phyloP scores from a whole-genome alignment of 352 stramenopile genomes.

The Blastocystis sp. region DNA sequence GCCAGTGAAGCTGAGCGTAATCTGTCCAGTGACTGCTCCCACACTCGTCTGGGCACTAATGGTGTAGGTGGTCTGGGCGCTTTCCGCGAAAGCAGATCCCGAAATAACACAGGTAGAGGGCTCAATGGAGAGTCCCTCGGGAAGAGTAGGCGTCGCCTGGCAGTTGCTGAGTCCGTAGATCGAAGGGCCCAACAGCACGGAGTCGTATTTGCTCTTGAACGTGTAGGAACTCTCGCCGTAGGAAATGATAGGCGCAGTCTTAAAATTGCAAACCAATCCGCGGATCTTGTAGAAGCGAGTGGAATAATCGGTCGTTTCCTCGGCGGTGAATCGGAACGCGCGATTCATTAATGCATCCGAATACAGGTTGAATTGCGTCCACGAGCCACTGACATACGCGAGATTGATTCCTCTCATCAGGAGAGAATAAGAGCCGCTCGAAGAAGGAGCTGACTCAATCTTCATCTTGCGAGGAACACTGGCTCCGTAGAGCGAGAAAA shows the following conservation, averaged over 20 bases:
- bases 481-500: background rate
- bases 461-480: background rate
- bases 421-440: background rate
- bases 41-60: background rate
- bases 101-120: background rate
- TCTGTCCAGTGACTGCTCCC: background rate
- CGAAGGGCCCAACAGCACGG: background rate
- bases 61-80: background rate
- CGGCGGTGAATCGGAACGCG: background rate
- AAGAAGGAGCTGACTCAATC: background rate
- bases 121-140: background rate
- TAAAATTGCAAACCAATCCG: background rate
- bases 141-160: background rate
- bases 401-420: background rate
- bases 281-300: background rate
- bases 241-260: background rate
- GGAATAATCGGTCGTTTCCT: background rate
- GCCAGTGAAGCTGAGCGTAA: background rate
- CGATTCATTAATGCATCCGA: background rate
- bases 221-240: background rate
- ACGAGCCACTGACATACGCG: background rate
- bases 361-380: background rate
- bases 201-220: background rate
- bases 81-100: background rate
- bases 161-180: background rate